Evolutionary conservation across 176 grass and related monocot species (phyloP).

Genomic region (Carex cristatella): DNA sequence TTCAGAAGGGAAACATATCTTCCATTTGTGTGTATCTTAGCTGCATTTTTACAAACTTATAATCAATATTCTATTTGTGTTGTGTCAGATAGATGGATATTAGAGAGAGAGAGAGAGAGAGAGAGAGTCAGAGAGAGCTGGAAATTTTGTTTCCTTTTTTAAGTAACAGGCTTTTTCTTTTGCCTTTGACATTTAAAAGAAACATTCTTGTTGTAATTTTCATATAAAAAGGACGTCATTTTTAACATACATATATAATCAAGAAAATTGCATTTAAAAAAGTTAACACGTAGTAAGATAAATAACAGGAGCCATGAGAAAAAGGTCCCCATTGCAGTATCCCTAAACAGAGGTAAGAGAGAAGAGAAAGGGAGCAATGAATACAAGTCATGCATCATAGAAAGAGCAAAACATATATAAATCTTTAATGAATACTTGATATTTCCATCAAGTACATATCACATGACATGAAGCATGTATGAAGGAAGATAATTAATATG

Average conservation of each 20-base stretch:
- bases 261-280: background rate
- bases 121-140: background rate
- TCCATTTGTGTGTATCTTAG: background rate
- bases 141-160: background rate
- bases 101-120: background rate
- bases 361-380: background rate
- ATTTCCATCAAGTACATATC: conserved; percentile 23
- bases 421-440: conserved; percentile 14
- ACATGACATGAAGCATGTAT: conserved; percentile 12
- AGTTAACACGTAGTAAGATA: background rate
- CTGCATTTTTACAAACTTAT: background rate
- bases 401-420: background rate
- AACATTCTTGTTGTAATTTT: background rate
- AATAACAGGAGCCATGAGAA: background rate
- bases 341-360: background rate
- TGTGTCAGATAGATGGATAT: background rate
- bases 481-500: conserved; percentile 11
- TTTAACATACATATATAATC: background rate
- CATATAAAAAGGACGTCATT: background rate
- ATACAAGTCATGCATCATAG: background rate
- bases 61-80: background rate
- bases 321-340: background rate
- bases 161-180: background rate
- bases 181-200: background rate
- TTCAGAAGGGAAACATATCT: background rate